Base-by-base conservation (phyloP, 176 grass and related monocot genomes). In the Elaeis guineensis region DNA sequence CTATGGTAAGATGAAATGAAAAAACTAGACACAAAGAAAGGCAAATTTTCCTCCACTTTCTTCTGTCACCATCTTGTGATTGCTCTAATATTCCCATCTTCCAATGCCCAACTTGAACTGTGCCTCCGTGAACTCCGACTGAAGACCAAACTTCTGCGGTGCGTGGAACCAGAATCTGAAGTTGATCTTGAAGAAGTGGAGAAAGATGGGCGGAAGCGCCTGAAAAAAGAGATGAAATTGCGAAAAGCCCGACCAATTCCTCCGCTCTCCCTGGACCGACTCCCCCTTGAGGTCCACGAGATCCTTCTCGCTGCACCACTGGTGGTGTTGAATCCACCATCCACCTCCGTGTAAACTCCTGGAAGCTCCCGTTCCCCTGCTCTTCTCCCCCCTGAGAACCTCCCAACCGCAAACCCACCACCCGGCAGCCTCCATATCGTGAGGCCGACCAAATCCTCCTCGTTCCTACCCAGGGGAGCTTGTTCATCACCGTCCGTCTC, bases 381-480 rank as follows among this genome's bases (percentile, higher is more conserved):
- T 57, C 86, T 74, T 44, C 69, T 77, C 7, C 61, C 69, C 23
- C 77, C 77, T 0, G 86, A 60, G 35, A 84, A 89, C 60, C 86
- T 79, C 49, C 86, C 86, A 0, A 89, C 86, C 1, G 86, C 86
- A 39, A 89, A 89, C 4, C 86, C 86, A 6, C 86, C 86, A 0
- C 81, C 81, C 0, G 86, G 86, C 4, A 89, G 77, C 70, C 86
- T 70, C 86, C 86, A 89, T 59, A 89, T 89, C 12, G 86, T 85
- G 17, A 89, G 53, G 5, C 81, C 86, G 12, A 78, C 73, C 4
- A 63, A 73, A 49, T 89, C 85, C 67, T 80, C 80, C 52, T 77
- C 76, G 4, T 49, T 77, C 25, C 69, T 74, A 1, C 58, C 72
- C 26, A 69, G 65, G 26, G 73, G 69, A 28, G 50, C 19, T 15